These are phyloP conservation scores for Quercus wislizeni DNA, from an alignment of 306 rosid species.

Conservation along the genomic window DNA sequence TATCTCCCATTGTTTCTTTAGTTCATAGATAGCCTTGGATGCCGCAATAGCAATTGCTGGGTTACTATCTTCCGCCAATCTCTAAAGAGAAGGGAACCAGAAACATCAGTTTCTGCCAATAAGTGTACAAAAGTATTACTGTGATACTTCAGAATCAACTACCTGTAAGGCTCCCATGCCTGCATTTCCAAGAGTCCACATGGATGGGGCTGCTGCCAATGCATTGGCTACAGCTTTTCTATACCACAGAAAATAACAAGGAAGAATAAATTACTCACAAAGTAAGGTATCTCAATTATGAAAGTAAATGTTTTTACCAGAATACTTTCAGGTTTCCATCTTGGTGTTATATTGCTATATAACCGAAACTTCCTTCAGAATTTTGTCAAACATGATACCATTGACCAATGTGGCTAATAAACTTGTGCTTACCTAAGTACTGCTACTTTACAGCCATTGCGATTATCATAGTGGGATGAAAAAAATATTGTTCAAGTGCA, in stretches of 20 bases:
- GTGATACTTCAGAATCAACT: background rate
- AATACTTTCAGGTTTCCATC: background rate
- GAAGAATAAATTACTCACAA: background rate
- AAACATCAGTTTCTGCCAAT: slow-evolving; percentile 10
- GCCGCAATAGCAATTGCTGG: slow-evolving; percentile 87
- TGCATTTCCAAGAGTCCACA: slow-evolving; percentile 96
- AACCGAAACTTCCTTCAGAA: background rate
- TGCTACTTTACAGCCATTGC: background rate
- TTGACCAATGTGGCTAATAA: no score
- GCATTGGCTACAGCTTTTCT: slow-evolving; percentile 91
- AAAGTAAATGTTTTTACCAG: background rate
- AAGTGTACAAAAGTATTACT: background rate
- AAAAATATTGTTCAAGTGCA: background rate
- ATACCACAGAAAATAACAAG: slow-evolving; percentile 1
- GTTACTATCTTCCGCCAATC: slow-evolving; percentile 85
- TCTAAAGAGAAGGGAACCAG: slow-evolving; percentile 45
- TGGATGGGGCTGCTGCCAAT: slow-evolving; percentile 87
- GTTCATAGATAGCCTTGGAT: slow-evolving; percentile 75
- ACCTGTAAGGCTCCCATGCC: slow-evolving; percentile 99
- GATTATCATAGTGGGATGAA: background rate
- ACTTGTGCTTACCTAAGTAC: background rate
- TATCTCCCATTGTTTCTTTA: slow-evolving; percentile 96
- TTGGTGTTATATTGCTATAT: background rate
- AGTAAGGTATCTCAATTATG: background rate
- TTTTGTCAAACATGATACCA: background rate